Conservation (phyloP, 2,329 filamentous ascomycete genomes). For the Clonostachys solani region DNA sequence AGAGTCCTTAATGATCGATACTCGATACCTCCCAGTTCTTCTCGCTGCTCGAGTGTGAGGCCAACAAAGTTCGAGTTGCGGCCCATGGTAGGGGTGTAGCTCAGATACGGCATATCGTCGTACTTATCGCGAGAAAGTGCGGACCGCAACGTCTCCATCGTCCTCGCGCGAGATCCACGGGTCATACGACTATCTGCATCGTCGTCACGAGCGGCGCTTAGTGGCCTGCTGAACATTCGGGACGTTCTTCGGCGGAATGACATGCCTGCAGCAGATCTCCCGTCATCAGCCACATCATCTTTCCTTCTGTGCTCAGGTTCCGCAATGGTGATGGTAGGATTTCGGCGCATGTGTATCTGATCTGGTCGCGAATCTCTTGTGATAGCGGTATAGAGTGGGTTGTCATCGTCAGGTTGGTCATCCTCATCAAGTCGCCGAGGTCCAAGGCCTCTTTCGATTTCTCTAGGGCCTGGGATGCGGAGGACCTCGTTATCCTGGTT, state of each 20-base stretch:
- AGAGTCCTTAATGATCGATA: slow-evolving; percentile 89
- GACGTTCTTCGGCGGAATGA: slow-evolving; percentile 22
- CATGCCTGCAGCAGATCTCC: slow-evolving; percentile 31
- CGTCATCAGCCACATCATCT: slow-evolving; percentile 34
- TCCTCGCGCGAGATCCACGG: slow-evolving; percentile 34
- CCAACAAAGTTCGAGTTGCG: slow-evolving; percentile 92
- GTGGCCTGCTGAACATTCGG: background rate
- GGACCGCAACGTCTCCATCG: slow-evolving; percentile 54
- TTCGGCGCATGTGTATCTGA: slow-evolving; percentile 21
- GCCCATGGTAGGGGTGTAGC: slow-evolving; percentile 87
- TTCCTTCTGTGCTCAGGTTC: slow-evolving; percentile 45
- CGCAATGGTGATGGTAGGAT: slow-evolving; percentile 62
- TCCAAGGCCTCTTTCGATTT: slow-evolving; percentile 77
- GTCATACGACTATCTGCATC: background rate
- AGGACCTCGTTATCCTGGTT: slow-evolving; percentile 71
- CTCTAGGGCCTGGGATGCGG: slow-evolving; percentile 86
- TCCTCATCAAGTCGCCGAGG: slow-evolving; percentile 50
- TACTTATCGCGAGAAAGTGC: slow-evolving; percentile 47
- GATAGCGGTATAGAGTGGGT: slow-evolving; percentile 13
- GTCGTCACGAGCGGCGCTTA: background rate
- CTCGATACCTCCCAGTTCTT: slow-evolving; percentile 94
- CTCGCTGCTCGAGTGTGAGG: slow-evolving; percentile 82
- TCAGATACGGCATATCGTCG: slow-evolving; percentile 77
- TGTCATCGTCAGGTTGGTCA: slow-evolving; percentile 28
- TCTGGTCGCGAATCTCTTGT: slow-evolving; percentile 18